A percentile compares a stretch with the other conserved stretches of the same genome.
phyloP scores from a whole-genome alignment of 306 rosid genomes.

The Senna siamea region DNA sequence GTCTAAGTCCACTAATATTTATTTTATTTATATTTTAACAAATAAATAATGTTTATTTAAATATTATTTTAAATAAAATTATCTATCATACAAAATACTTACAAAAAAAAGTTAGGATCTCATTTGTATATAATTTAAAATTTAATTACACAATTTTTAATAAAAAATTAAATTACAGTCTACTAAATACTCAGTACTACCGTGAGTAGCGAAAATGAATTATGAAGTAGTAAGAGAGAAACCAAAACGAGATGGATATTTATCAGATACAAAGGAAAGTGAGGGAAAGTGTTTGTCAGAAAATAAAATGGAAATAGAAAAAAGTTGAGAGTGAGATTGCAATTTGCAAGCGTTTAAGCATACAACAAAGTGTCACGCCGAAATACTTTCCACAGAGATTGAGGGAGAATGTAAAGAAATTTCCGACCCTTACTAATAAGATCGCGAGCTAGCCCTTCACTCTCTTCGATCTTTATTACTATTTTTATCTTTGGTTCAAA shows the following conservation, averaged over 20 bases:
- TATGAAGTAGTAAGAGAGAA: background rate
- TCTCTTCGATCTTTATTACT: constrained; percentile 24
- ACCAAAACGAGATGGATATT: background rate
- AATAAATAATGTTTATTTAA: too few species aligned
- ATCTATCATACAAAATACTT: too few species aligned
- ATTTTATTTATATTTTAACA: too few species aligned
- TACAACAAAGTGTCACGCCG: constrained; percentile 1
- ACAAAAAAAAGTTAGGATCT: too few species aligned
- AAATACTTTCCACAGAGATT: background rate
- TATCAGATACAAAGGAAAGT: background rate
- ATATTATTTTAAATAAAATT: too few species aligned
- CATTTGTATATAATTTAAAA: too few species aligned
- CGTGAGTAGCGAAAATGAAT: too few species aligned
- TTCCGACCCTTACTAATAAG: background rate
- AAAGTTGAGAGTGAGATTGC: background rate
- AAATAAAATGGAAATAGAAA: background rate
- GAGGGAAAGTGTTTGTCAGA: background rate
- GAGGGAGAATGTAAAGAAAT: constrained; percentile 17
- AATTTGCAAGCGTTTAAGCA: too few species aligned
- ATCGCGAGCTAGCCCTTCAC: constrained; percentile 11
- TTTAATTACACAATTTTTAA: too few species aligned
- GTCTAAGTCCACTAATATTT: too few species aligned
- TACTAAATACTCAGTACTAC: too few species aligned
- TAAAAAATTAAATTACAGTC: too few species aligned
- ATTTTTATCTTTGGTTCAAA: background rate